A percentile compares a stretch with the other conserved stretches of the same genome.
Evolutionary conservation across 2,329 filamentous ascomycete species (phyloP).

Genomic region (Colletotrichum horii): DNA sequence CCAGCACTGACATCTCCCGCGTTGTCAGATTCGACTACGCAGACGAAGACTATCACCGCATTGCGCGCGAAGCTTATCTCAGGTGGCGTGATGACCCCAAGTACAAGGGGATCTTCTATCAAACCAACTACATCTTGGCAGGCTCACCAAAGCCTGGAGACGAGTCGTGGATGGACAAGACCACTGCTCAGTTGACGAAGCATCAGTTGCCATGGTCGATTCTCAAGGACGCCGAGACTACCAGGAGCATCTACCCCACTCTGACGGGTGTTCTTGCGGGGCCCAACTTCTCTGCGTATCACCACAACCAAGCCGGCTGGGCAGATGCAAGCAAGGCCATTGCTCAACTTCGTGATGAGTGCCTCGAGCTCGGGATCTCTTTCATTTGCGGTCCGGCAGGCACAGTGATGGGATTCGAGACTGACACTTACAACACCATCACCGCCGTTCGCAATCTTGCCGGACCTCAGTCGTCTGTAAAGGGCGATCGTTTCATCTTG

Average conservation of each 20-base stretch:
- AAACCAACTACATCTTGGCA: not conserved
- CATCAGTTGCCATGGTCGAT: not conserved
- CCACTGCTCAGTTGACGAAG: not conserved
- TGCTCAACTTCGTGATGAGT: not conserved
- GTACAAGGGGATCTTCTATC: constrained; percentile 22
- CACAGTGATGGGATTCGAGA: constrained; percentile 29
- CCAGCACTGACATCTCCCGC: constrained; percentile 44
- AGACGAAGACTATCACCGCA: constrained; percentile 60
- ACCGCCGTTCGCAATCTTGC: not conserved
- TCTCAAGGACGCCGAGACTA: not conserved
- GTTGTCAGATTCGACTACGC: constrained; percentile 64
- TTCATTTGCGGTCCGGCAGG: constrained; percentile 34
- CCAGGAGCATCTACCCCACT: not conserved
- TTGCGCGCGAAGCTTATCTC: constrained; percentile 49
- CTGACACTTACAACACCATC: constrained; percentile 1
- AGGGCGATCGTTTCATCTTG: constrained; percentile 44
- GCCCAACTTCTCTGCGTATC: constrained; percentile 31
- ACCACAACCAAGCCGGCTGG: constrained; percentile 32
- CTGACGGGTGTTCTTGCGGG: not conserved
- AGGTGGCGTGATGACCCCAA: constrained; percentile 26
- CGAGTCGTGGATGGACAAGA: not conserved
- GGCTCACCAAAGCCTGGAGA: constrained; percentile 8
- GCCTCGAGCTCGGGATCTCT: constrained; percentile 24
- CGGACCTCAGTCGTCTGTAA: not conserved
- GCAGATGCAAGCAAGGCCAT: constrained; percentile 28